Evolutionary conservation across 768 basidiomycete genomes (phyloP).

Genomic region (Steccherinum ochraceum): DNA sequence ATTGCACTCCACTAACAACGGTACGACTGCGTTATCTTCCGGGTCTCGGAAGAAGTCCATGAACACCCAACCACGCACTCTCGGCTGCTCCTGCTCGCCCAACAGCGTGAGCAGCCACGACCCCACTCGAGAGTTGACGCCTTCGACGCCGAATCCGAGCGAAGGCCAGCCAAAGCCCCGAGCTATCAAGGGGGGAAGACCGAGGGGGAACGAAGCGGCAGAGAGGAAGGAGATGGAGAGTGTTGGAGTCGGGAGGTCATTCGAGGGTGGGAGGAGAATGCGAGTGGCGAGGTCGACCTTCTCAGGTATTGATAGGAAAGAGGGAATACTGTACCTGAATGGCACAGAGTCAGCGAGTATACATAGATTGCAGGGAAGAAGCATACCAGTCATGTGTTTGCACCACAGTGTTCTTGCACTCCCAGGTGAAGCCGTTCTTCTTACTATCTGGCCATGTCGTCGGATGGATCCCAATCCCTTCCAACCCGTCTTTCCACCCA

Average conservation of each 20-base stretch:
- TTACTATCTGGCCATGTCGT: constrained; percentile 78
- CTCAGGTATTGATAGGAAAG: constrained; percentile 79
- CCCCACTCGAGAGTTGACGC: constrained; percentile 73
- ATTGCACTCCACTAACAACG: constrained; percentile 74
- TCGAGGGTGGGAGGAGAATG: constrained; percentile 39
- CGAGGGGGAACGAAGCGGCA: constrained; percentile 75
- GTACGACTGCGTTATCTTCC: constrained; percentile 41
- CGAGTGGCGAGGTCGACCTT: constrained; percentile 57
- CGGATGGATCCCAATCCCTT: constrained; percentile 85
- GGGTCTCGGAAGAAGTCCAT: constrained; percentile 72
- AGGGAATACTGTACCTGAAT: constrained; percentile 71
- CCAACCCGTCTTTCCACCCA: constrained; percentile 62
- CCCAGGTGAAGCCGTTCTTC: constrained; percentile 72
- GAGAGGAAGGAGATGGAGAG: constrained; percentile 79
- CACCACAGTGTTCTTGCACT: constrained; percentile 61
- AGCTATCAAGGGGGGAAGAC: constrained; percentile 70
- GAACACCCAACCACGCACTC: constrained; percentile 48
- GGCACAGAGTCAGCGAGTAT: not conserved
- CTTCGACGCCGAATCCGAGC: constrained; percentile 74
- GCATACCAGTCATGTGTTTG: constrained; percentile 81
- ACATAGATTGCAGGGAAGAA: constrained; percentile 1
- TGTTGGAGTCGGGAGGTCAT: constrained; percentile 31
- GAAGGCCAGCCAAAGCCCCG: constrained; percentile 81
- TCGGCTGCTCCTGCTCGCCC: constrained; percentile 7
- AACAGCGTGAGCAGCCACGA: constrained; percentile 63